Base-by-base conservation (phyloP, 1,284 basidiomycete species). In the Ustilago esculenta region DNA sequence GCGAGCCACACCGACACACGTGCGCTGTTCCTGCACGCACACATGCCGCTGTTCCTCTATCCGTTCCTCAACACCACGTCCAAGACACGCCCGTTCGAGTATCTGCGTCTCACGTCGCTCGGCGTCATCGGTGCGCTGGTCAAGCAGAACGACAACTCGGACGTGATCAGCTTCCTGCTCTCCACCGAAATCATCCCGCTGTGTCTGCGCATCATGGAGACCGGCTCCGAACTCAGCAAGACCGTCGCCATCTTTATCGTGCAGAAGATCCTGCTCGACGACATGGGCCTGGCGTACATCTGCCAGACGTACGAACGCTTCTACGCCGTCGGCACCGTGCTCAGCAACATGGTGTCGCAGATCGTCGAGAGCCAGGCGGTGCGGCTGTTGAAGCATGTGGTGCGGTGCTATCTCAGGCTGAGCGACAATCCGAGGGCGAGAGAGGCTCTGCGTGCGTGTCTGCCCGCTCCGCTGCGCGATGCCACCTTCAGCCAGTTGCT, bases 241-340 rank as follows among this genome's bases (percentile, higher is more conserved):
- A 99, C 96, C 0, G 96, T 99, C 40, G 96, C 96, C 42, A 99
- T 99, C 80, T 99, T 99, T 84, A 99, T 99, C 79, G 96, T 99
- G 3, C 96, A 99, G 83, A 99, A 98, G 86, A 98, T 99, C 73
- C 86, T 99, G 18, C 87, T 98, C 50, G 96, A 99, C 82, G 96
- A 99, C 84, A 94, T 95, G 10, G 95, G 96, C 11, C 84, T 99
- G 60, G 94, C 93, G 24, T 99, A 99, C 83, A 98, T 99, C 80
- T 98, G 95, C 80, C 95, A 98, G 84, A 98, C 96, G 15, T 98
- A 98, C 83, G 96, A 99, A 83, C 88, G 96, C 42, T 99, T 99
- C 85, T 98, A 98, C 82, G 96, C 96, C 14, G 96, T 99, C 48
- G 95, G 94, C 10, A 97, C 95, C 3, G 96, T 99, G 24, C 86